Base-by-base conservation (phyloP, 2,329 filamentous ascomycete genomes). In the Ophiostoma ips region DNA sequence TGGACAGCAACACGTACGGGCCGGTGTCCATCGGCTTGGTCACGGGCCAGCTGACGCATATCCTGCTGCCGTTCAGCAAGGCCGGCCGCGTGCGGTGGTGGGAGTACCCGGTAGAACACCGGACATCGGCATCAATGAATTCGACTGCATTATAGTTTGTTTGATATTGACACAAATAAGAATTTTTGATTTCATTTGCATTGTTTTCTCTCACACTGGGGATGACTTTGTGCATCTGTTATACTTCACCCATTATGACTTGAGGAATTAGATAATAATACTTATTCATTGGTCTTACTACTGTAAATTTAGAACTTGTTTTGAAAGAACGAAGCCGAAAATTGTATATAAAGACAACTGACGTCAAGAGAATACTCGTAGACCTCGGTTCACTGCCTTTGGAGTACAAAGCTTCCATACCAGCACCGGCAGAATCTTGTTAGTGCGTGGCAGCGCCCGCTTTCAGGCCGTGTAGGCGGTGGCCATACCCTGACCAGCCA, bases 1-100 rank as follows among this genome's bases (percentile, higher is more conserved):
- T 81, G 53, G 92, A 98, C 67, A 95, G 88, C 65, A 94, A 95
- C 66, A 79, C 79, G 12, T 95, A 94, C 64, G 92, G 92, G 1
- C 87, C 92, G 4, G 79, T 94, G 45, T 83, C 84, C 21, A 78
- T 77, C 55, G 77, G 76, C 50, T 63, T 96, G 55, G 76, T 96
- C 34, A 79, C 81, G 35, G 89, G 89, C 0, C 80, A 74, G 59
- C 79, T 89, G 18, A 77, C 81, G 12, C 78, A 81, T 62, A 73
- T 94, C 31, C 61, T 95, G 50, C 83, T 78, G 68, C 87, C 87
- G 3, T 74, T 72, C 56, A 67, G 69, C 52, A 75, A 77, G 65
- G 71, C 75, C 58, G 77, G 79, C 11, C 63, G 64, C 21, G 68
- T 84, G 24, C 65, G 63, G 59, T 81, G 76, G 75, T 73, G 73